Conservation (phyloP, 2,329 filamentous ascomycete species). For the Fusarium sp. region DNA sequence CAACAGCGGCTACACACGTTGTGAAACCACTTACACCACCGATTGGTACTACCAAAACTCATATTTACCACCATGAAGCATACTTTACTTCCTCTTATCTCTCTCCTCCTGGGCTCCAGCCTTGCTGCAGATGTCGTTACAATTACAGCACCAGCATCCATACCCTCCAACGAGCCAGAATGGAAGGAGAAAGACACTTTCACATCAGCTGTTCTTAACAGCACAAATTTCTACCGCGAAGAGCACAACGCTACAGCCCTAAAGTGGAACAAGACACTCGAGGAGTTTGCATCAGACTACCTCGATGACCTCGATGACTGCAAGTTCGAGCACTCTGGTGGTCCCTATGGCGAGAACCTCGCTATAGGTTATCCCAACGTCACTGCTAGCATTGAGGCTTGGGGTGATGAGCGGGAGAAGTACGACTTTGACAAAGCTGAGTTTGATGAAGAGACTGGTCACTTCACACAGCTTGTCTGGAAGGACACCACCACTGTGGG, state of each 20-base stretch:
- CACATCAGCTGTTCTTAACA: conserved; percentile 68
- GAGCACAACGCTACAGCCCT: conserved; percentile 70
- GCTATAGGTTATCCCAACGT: conserved; percentile 73
- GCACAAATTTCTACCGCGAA: conserved; percentile 73
- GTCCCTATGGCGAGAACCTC: conserved; percentile 80
- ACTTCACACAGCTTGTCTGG: conserved; percentile 82
- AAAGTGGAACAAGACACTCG: conserved; percentile 74
- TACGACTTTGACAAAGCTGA: conserved; percentile 70
- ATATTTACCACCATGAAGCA: conserved; percentile 30
- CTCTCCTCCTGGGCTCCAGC: conserved; percentile 18
- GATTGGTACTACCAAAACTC: conserved; percentile 7
- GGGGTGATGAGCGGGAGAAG: conserved; percentile 65
- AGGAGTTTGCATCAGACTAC: conserved; percentile 65
- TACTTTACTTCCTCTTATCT: conserved; percentile 16
- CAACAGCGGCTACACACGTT: background rate
- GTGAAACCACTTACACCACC: conserved; percentile 27
- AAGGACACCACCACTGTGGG: conserved; percentile 69
- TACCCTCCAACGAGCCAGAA: conserved; percentile 53
- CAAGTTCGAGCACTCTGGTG: conserved; percentile 67
- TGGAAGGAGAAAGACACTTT: conserved; percentile 53
- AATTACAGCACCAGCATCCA: conserved; percentile 49
- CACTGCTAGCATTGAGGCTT: conserved; percentile 69
- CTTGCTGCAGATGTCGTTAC: conserved; percentile 49
- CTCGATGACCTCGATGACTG: conserved; percentile 55
- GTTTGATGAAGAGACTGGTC: conserved; percentile 71